phyloP scores from a whole-genome alignment of 2,329 filamentous ascomycete species.

The Fusarium hostae region DNA sequence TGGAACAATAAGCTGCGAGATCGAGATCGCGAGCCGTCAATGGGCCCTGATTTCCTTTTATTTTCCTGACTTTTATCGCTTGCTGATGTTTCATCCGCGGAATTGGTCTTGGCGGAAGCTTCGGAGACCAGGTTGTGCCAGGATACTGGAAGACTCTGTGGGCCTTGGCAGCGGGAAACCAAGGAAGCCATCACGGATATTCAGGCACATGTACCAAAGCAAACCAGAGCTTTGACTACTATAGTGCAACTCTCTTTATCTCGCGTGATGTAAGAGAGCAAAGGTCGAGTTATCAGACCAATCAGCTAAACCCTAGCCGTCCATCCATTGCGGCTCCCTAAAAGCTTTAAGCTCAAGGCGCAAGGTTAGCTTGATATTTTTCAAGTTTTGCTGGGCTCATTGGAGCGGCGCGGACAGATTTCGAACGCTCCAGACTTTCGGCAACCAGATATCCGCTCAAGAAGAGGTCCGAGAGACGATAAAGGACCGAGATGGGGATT shows the following conservation, averaged over 20 bases:
- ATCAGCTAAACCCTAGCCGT: slow-evolving; percentile 13
- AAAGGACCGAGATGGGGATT: slow-evolving; percentile 12
- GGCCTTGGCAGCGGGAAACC: slow-evolving; percentile 30
- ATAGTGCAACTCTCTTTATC: slow-evolving; percentile 1
- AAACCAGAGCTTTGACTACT: not conserved
- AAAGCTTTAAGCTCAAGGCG: slow-evolving; percentile 17
- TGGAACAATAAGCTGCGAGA: slow-evolving; percentile 23
- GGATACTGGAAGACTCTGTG: slow-evolving; percentile 36
- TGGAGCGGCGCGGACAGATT: slow-evolving; percentile 23
- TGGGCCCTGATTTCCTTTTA: not conserved
- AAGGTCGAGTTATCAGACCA: slow-evolving; percentile 12
- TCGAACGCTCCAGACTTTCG: slow-evolving; percentile 41
- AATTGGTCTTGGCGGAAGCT: slow-evolving; percentile 39
- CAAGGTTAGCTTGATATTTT: slow-evolving; percentile 24
- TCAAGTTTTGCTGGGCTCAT: slow-evolving; percentile 20
- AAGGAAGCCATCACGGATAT: slow-evolving; percentile 33
- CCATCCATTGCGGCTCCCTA: slow-evolving; percentile 6
- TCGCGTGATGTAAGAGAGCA: slow-evolving; percentile 6
- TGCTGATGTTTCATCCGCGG: slow-evolving; percentile 7
- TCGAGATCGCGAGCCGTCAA: slow-evolving; percentile 34
- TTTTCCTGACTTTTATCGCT: not conserved
- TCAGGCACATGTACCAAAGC: slow-evolving; percentile 27
- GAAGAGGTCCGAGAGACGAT: not conserved
- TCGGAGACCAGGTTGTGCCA: slow-evolving; percentile 32
- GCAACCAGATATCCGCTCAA: slow-evolving; percentile 12